These are phyloP conservation scores for Penicillium sp. DNA, from an alignment of 2,329 filamentous ascomycete species.

Conservation along the genomic window DNA sequence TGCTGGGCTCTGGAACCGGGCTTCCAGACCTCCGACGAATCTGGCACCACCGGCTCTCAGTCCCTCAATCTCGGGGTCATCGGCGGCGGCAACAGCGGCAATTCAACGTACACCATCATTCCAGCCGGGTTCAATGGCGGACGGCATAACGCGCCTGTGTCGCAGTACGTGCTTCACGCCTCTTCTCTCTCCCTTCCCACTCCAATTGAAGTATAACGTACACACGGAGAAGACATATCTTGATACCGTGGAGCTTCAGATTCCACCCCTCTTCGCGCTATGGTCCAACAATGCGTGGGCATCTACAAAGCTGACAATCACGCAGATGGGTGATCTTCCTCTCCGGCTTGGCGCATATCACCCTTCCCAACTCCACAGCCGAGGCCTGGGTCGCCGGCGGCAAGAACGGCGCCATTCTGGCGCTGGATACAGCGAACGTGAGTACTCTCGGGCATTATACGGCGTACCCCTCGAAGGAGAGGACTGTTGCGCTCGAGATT, in stretches of 20 bases:
- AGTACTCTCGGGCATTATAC: constrained; percentile 45
- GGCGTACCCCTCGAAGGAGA: constrained; percentile 39
- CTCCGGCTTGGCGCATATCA: constrained; percentile 44
- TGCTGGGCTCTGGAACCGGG: constrained; percentile 47
- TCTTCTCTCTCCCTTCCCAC: constrained; percentile 1
- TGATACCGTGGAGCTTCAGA: not conserved
- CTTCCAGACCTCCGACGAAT: constrained; percentile 32
- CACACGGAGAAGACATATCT: too few species aligned
- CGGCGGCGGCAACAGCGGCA: constrained; percentile 18
- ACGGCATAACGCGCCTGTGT: constrained; percentile 43
- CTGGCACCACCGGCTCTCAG: constrained; percentile 35
- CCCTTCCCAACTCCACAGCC: constrained; percentile 39
- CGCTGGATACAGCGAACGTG: constrained; percentile 44
- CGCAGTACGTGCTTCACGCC: constrained; percentile 37
- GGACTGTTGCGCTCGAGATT: constrained; percentile 40
- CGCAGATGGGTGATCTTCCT: constrained; percentile 41
- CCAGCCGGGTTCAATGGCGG: constrained; percentile 42
- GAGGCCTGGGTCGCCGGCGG: constrained; percentile 43
- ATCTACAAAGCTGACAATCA: too few species aligned
- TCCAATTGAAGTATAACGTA: too few species aligned
- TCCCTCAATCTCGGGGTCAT: constrained; percentile 34
- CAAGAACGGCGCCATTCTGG: constrained; percentile 43
- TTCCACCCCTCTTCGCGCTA: too few species aligned
- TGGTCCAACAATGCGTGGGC: too few species aligned
- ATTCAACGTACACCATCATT: constrained; percentile 39